A percentile compares a stretch with the other conserved stretches of the same genome.
Evolutionary conservation across 2,329 filamentous ascomycete species (phyloP).

Genomic region (Geosmithia putterillii): DNA sequence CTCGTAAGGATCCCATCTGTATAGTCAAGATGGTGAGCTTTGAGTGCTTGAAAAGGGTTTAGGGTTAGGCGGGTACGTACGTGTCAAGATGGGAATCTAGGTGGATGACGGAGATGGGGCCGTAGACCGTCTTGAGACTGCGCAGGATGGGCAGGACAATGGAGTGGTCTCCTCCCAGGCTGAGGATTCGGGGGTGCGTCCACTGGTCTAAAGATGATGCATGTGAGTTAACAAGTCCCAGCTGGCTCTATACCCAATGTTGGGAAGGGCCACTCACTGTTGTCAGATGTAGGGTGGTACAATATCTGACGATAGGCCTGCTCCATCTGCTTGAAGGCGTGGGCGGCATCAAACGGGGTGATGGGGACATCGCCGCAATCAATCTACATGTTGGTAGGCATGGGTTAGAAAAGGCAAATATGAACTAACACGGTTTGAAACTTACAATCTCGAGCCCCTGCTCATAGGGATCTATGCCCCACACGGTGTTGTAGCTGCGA

Average conservation of each 20-base stretch:
- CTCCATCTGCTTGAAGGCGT: slow-evolving; percentile 69
- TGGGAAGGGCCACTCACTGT: slow-evolving; percentile 26
- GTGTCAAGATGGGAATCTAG: slow-evolving; percentile 66
- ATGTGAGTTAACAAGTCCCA: slow-evolving; percentile 23
- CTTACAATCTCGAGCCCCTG: slow-evolving; percentile 16
- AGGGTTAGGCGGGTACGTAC: slow-evolving; percentile 64
- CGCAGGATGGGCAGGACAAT: slow-evolving; percentile 55
- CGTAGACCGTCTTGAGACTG: slow-evolving; percentile 45
- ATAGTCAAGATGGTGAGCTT: background rate
- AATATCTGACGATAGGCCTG: slow-evolving; percentile 40
- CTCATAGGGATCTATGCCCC: background rate
- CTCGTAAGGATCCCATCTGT: background rate
- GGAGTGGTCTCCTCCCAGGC: slow-evolving; percentile 57
- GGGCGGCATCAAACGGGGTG: slow-evolving; percentile 66
- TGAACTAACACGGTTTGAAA: slow-evolving; percentile 53
- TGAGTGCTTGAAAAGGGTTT: slow-evolving; percentile 50
- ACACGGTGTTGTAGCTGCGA: slow-evolving; percentile 4
- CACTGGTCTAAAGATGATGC: slow-evolving; percentile 7
- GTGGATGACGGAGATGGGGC: slow-evolving; percentile 53
- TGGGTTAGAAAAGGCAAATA: background rate
- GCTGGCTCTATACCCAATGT: background rate
- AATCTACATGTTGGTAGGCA: slow-evolving; percentile 43
- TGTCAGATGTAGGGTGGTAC: background rate
- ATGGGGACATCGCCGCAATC: slow-evolving; percentile 82
- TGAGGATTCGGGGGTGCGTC: slow-evolving; percentile 29